Base-by-base conservation (phyloP, 345 rosid species). In the Conringia planisiliqua region DNA sequence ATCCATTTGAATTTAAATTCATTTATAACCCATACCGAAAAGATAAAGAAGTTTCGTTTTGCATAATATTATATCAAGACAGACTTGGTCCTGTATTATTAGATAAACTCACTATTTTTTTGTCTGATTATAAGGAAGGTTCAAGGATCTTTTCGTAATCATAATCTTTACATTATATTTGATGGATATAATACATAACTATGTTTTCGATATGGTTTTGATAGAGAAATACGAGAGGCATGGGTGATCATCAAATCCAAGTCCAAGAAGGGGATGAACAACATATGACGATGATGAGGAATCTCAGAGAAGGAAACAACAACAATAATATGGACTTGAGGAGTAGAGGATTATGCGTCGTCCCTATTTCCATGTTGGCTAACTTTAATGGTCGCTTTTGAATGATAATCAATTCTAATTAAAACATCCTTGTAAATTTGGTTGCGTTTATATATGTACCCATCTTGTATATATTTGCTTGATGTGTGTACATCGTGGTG, bases 341-440 rank as follows among this genome's bases (percentile, higher is more conserved):
- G 82, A 83, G 89, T 66, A 86, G 86, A 78, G 98, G 98, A 12
- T 66, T 89, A 66, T 86, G 98, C 74, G 77, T 89, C 81, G 88
- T 89, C 74, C 97, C 89, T 78, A 52, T 87, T 43, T 88, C 98
- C 79, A 78, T 86, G 90, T 83, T 93, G 73, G 79, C 88, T 78
- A 82, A 89, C 47, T 83, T 82, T 63, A 79, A 82, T 47, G 85
- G 85, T 80, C 87, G 72, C 74, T 83, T 67, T 58, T 57, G 32
- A 70, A 51, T 75, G 7, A 59, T 74, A 27, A 52, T 24, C 36
- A 18, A 20, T 36, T 16, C 43, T 39, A 16, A 24, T 12, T 24
- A 55, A 30, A 43, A 20, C 43, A 33, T 18, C 44, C 27, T 62
- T 69, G 62, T 59, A 60, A 54, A 33, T 76, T 75, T 58, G 33